Conservation (phyloP, 192 early-diverging fungal species). For the Pilaira anomala region DNA sequence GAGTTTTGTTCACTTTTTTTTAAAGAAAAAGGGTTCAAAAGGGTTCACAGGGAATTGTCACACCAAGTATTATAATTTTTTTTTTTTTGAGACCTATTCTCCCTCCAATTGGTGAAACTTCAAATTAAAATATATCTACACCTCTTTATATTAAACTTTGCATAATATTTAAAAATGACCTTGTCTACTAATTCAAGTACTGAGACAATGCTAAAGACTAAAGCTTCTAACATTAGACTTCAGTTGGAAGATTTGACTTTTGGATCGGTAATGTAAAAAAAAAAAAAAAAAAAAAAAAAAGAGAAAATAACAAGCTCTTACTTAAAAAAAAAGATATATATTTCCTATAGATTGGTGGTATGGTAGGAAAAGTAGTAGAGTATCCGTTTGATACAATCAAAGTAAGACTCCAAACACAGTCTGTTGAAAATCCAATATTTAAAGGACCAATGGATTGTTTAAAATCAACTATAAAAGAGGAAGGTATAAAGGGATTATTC, state of each 20-base stretch:
- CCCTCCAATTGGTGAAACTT: no score
- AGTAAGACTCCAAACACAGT: constrained; percentile 88
- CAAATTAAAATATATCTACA: no score
- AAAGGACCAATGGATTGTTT: constrained; percentile 82
- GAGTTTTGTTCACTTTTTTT: no score
- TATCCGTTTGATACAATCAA: constrained; percentile 96
- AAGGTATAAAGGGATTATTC: constrained; percentile 86
- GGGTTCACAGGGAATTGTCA: no score
- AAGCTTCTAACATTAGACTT: constrained; percentile 16
- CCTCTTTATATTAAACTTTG: no score
- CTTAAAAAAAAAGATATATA: background rate
- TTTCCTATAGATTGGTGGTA: constrained; percentile 68
- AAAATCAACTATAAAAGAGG: constrained; percentile 63
- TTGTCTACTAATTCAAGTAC: background rate
- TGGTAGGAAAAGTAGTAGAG: constrained; percentile 91
- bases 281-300: background rate
- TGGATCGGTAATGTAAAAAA: constrained; percentile 20
- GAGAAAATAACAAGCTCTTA: background rate
- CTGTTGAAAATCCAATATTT: constrained; percentile 60
- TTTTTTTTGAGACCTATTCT: no score
- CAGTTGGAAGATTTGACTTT: constrained; percentile 28
- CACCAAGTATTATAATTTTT: no score
- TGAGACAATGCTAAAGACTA: background rate
- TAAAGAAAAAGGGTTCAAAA: no score
- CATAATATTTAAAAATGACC: background rate